phyloP scores from a whole-genome alignment of 2,329 filamentous ascomycete genomes.

The Diplodia intermedia region DNA sequence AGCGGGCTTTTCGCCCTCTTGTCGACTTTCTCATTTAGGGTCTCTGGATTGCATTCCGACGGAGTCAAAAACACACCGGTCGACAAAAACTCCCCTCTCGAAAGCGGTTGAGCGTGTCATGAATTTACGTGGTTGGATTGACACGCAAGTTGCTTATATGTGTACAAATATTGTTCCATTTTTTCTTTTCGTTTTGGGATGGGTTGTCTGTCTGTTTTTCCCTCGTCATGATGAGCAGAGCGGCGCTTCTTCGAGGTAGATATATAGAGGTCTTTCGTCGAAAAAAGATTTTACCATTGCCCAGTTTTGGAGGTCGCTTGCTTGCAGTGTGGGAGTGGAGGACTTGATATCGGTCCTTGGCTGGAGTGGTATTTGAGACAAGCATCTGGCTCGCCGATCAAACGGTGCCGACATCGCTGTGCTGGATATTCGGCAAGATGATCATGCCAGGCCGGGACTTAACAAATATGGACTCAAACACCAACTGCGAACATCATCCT shows the following conservation, averaged over 20 bases:
- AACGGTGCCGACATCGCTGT: neutral
- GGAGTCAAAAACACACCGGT: slow-evolving; percentile 12
- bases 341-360: neutral
- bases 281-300: slow-evolving; percentile 22
- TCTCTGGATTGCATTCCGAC: slow-evolving; percentile 25
- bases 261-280: slow-evolving; percentile 12
- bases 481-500: too few species aligned
- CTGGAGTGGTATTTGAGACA: neutral
- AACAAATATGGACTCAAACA: too few species aligned
- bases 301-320: neutral
- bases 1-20: slow-evolving; percentile 4
- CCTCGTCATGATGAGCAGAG: slow-evolving; percentile 12
- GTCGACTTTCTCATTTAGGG: slow-evolving; percentile 1
- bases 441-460: too few species aligned
- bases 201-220: neutral
- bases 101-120: slow-evolving; percentile 7
- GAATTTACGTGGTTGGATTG: slow-evolving; percentile 2
- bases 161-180: slow-evolving; percentile 22
- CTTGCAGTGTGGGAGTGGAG: neutral
- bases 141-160: neutral
- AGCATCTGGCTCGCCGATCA: neutral
- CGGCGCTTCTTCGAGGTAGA: slow-evolving; percentile 24
- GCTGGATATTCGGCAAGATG: too few species aligned
- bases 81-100: slow-evolving; percentile 26
- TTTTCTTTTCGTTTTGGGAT: slow-evolving; percentile 1